Conservation (phyloP, 768 basidiomycete species). For the Lentinula aciculospora region DNA sequence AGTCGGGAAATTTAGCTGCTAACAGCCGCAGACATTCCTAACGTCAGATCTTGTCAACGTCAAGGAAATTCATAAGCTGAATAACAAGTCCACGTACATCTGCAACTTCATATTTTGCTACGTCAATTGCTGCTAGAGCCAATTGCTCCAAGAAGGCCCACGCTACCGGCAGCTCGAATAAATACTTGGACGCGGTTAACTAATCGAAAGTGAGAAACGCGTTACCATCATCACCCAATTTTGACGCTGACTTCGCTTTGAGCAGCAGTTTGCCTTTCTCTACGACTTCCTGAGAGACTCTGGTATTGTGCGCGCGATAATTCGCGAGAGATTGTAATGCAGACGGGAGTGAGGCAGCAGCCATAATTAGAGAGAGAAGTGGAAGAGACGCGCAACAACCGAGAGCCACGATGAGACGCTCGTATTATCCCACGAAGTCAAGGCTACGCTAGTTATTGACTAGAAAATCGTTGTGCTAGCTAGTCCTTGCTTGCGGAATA, state of each 20-base stretch:
- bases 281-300: conserved; percentile 56
- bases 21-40: conserved; percentile 64
- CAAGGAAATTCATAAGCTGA: conserved; percentile 11
- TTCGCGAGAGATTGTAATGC: conserved; percentile 28
- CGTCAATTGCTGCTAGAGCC: conserved; percentile 70
- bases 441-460: too few species aligned
- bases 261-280: conserved; percentile 47
- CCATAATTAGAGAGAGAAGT: too few species aligned
- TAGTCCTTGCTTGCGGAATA: too few species aligned
- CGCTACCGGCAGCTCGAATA: conserved; percentile 33
- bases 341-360: conserved; percentile 21
- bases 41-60: conserved; percentile 17
- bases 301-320: conserved; percentile 26
- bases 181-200: not conserved
- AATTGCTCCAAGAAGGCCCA: conserved; percentile 84
- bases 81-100: conserved; percentile 45
- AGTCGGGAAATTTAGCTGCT: conserved; percentile 63
- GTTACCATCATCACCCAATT: conserved; percentile 55
- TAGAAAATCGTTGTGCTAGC: too few species aligned
- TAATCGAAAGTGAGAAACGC: conserved; percentile 1
- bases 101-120: conserved; percentile 66
- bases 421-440: too few species aligned
- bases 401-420: too few species aligned
- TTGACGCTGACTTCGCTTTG: conserved; percentile 35
- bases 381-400: too few species aligned